A percentile compares a stretch with the other conserved stretches of the same genome.
phyloP scores from a whole-genome alignment of 2,329 filamentous ascomycete genomes.

The Aspergillus sp. region DNA sequence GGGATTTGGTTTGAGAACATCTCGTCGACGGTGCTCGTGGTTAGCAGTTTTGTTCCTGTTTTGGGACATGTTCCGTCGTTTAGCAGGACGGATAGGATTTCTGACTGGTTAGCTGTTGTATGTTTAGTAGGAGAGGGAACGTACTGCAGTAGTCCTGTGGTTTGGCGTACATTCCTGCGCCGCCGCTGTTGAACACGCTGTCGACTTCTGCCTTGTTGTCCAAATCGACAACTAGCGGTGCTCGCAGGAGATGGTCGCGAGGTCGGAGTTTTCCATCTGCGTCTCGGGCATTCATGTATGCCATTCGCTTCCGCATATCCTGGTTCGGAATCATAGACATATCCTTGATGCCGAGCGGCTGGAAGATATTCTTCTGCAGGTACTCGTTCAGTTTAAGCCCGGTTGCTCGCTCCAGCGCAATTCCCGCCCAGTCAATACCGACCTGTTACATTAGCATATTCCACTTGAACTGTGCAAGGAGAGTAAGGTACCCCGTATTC shows the following conservation, averaged over 20 bases:
- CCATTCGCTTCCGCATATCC: neutral
- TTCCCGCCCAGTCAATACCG: slow-evolving; percentile 56
- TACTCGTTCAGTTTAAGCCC: slow-evolving; percentile 50
- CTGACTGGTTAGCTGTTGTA: neutral
- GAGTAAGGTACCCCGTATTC: slow-evolving; percentile 52
- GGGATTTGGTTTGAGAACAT: slow-evolving; percentile 65
- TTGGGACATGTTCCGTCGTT: slow-evolving; percentile 61
- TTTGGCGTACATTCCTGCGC: slow-evolving; percentile 61
- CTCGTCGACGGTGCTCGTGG: slow-evolving; percentile 52
- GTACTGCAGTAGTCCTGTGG: slow-evolving; percentile 61
- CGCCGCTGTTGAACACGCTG: slow-evolving; percentile 56
- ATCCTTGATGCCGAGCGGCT: slow-evolving; percentile 49
- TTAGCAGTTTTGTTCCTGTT: slow-evolving; percentile 48
- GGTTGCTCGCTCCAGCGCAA: slow-evolving; percentile 49
- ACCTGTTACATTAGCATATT: slow-evolving; percentile 39
- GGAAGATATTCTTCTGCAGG: slow-evolving; percentile 49
- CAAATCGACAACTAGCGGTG: slow-evolving; percentile 41
- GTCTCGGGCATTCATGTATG: slow-evolving; percentile 1
- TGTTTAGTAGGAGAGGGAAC: slow-evolving; percentile 7
- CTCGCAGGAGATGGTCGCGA: neutral
- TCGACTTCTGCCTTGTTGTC: slow-evolving; percentile 22
- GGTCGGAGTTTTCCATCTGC: neutral
- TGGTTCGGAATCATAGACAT: slow-evolving; percentile 28
- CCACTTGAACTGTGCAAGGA: slow-evolving; percentile 6
- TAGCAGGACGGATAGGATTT: slow-evolving; percentile 45